Evolutionary conservation across 371 early-diverging fungal species (phyloP).

Genomic region (Amoeboaphelidium protococcarum): DNA sequence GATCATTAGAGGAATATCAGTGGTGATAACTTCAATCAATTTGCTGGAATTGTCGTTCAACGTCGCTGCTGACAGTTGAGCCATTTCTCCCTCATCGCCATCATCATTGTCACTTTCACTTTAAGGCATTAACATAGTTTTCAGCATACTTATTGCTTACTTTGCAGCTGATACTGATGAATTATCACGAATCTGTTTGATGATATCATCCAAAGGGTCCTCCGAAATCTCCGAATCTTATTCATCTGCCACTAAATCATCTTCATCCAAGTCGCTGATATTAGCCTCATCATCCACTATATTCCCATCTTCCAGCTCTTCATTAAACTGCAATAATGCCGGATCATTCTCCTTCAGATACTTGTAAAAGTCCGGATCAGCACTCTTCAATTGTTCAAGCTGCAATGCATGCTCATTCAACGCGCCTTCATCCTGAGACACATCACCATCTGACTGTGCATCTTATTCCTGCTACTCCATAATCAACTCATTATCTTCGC

Average conservation of each 20-base stretch:
- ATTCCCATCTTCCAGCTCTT: slow-evolving; percentile 14
- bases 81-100: slow-evolving; percentile 19
- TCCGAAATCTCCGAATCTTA: slow-evolving; percentile 14
- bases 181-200: background rate
- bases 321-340: slow-evolving; percentile 39
- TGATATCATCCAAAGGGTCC: slow-evolving; percentile 9
- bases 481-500: background rate
- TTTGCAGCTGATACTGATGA: slow-evolving; percentile 2
- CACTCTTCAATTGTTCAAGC: slow-evolving; percentile 41
- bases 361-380: slow-evolving; percentile 43
- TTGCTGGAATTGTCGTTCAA: slow-evolving; percentile 31
- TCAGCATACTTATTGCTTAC: slow-evolving; percentile 28
- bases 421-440: background rate
- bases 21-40: background rate
- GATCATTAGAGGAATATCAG: background rate
- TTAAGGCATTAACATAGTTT: slow-evolving; percentile 48
- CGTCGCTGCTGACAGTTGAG: slow-evolving; percentile 23
- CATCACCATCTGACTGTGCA: background rate
- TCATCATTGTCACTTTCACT: slow-evolving; percentile 51
- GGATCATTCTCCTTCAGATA: slow-evolving; percentile 59
- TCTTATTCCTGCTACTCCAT: background rate
- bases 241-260: slow-evolving; percentile 18
- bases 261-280: slow-evolving; percentile 13
- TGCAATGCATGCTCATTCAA: slow-evolving; percentile 29
- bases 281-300: slow-evolving; percentile 18